Base-by-base conservation (phyloP, 495 filamentous ascomycete species). In the Pyrenula massariospora region DNA sequence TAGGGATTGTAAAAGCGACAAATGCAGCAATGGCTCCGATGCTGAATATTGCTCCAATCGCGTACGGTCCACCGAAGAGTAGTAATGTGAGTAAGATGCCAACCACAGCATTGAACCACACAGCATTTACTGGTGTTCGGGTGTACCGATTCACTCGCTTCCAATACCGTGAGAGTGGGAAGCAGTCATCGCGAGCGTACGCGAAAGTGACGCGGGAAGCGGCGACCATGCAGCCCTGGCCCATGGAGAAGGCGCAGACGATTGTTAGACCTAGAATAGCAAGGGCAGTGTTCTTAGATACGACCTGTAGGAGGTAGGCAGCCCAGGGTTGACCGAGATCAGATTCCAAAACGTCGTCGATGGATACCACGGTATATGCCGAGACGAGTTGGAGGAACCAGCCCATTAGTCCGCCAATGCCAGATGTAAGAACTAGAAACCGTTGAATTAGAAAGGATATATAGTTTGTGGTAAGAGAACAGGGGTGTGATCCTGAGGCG, bases 141-240 rank as follows among this genome's bases (percentile, higher is more conserved):
- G 87, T 90, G 68, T 67, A 56, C 23, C 65, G 63, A 70, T 91
- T 84, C 51, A 91, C 83, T n/a, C 71, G 61, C 66, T 85, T 88
- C 69, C 84, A 84, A 60, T 76, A 76, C 0, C 61, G 74, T 8
- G 84, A 87, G n/a, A 74, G 65, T 0, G 83, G 83, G 69, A 90
- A 89, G 64, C 84, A 87, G 61, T 83, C 87, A 67, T 91, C 87
- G 12, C 87, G 82, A 8, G 86, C 86, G 66, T 90, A 90, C 19
- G 87, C 87, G 61, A 88, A 91, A 19, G 86, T 88, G 23, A 91
- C 87, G 53, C 87, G 75, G 3, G 83, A 87, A 2, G 87, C 87
- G 12, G 87, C 85, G 24, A 91, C 84, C 87, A 89, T 89, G 67
- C 85, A 89, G 1, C 84, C 87, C 70, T 91, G 87, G 20, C 87